Conservation (phyloP, 257 asterid species). For the Fraxinus quadrangulata region DNA sequence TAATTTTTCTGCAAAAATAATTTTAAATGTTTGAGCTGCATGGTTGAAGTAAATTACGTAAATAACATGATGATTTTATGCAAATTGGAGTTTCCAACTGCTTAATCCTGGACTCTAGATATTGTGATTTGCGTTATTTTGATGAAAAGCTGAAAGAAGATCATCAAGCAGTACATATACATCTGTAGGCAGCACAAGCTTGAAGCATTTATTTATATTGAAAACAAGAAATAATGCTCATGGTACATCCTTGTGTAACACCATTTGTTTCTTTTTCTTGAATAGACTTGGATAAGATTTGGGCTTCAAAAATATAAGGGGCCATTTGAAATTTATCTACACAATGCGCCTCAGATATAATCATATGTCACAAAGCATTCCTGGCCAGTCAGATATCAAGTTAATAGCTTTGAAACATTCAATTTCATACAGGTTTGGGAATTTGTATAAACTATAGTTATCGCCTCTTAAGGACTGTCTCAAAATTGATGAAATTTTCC, state of each 20-base stretch:
- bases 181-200: background rate
- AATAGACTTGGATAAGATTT: background rate
- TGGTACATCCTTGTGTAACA: background rate
- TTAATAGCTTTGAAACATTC: background rate
- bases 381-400: background rate
- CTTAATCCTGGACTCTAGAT: slow-evolving; percentile 11
- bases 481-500: background rate
- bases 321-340: background rate
- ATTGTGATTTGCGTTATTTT: background rate
- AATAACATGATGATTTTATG: background rate
- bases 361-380: background rate
- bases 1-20: slow-evolving; percentile 10
- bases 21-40: slow-evolving; percentile 18
- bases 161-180: background rate
- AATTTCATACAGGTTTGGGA: background rate
- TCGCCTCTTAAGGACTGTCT: background rate
- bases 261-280: background rate
- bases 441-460: background rate
- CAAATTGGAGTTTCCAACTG: slow-evolving; percentile 13
- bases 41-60: background rate
- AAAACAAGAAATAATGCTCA: background rate
- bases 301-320: background rate
- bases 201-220: background rate
- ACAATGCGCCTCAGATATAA: background rate
- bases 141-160: background rate